Evolutionary conservation across 2,329 filamentous ascomycete genomes (phyloP), one percentile per base, ranked within the genome.

Genomic region (Colletotrichum aenigma): DNA sequence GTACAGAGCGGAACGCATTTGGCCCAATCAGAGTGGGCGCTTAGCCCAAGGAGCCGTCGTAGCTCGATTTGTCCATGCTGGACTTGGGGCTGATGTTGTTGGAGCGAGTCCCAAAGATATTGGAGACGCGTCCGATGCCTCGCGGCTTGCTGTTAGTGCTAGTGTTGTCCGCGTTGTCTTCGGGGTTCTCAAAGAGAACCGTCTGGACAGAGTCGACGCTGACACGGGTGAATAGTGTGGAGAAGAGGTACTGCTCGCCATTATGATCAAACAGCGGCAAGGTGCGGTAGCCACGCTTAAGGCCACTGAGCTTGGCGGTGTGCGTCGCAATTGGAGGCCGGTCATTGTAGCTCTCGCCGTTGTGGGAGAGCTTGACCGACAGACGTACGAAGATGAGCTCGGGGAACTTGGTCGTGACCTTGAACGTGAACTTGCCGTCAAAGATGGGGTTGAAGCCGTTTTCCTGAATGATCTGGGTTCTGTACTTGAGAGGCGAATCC

Each of bases 391-490:
- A 98, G 74, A 98, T 94, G 34, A 99, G 89, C 80, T 97, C 95
- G 1, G 96, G 96, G 82, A 96, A 96, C 82, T 97, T 97, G n/a
- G 97, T 98, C 64, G 95, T 95, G 28, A 98, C 89, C 71, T 92
- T 93, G 84, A 98, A 94, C 76, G 92, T 91, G 85, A 96, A 94
- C 74, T 91, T 91, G 79, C 95, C 92, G 79, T 96, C 92, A 84
- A 98, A 99, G 71, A 93, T 89, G 2, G 97, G 97, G 83, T 98
- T 98, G 86, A 98, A 98, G 28, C 96, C 96, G 82, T 99, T 98
- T 83, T 95, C 94, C 76, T 91, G 91, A 34, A 96, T 92, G 70
- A 98, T 93, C 77, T 91, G 91, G 3, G 97, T 98, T 73, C 94
- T 93, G 78, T 93, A 92, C 79, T 94, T 93, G 78, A 96, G 91